Evolutionary conservation across 1,139 yeast genomes (phyloP), one percentile per base, ranked within the genome.

Genomic region (Suhomyces atakaporum): DNA sequence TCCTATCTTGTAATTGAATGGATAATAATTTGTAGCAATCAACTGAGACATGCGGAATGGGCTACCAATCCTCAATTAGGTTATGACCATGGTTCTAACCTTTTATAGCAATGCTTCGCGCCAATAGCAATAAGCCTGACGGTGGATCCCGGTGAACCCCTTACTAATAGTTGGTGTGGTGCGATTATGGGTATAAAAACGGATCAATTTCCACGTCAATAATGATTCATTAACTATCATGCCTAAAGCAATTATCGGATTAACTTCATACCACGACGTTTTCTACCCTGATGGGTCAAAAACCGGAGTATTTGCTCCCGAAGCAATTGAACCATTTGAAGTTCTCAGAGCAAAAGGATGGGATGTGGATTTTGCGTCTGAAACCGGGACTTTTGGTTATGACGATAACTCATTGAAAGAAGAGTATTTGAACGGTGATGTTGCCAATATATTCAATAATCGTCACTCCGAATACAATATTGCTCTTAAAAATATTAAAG

Each of bases 281-380:
- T 53, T 54, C 43, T 53, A 53, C 39, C 37, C 44, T 4, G 50
- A 50, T 27, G 56, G 57, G 8, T 35, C 35, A 24, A 50, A 46
- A 16, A 52, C 56, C 7, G 59, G 59, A 2, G 38, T 51, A 16
- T 55, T 43, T 32, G 43, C 45, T 14, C 36, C 43, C 7, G 56
- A 52, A 35, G 58, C 55, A 5, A 38, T 48, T 14, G 54, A 54
- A 38, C 56, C 59, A 25, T 53, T 39, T 35, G 44, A 43, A 21
- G 45, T 40, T 9, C 50, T 50, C 35, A 33, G 30, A 13, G 38
- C 45, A 8, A 36, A 45, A 22, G 51, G 52, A 9, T 40, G 36
- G 26, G 54, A 53, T 1, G 50, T 55, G n/a, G 53, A 51, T 23
- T 47, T 54, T 22, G 55, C 42, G 16, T 53, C 58, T 1, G 59